Evolutionary conservation across 208 protist species (phyloP).

Genomic region (Acanthamoeba sp.): DNA sequence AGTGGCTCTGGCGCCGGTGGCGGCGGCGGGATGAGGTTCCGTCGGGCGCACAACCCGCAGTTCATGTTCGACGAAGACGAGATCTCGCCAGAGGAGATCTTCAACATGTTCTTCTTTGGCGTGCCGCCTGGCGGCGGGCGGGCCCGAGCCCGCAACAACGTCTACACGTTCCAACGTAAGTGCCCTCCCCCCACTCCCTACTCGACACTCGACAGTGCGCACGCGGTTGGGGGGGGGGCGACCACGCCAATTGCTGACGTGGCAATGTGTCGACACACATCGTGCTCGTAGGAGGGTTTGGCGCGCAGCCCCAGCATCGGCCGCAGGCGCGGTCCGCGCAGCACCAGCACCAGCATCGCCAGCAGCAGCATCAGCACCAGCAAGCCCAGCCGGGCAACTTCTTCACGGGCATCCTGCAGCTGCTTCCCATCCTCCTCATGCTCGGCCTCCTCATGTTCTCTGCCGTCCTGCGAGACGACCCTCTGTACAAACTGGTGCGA

Average conservation of each 20-base stretch:
- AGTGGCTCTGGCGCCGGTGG: too few species aligned
- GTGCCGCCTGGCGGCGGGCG: neutral
- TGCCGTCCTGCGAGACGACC: conserved; percentile 10
- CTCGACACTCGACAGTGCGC: neutral
- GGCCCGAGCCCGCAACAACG: neutral
- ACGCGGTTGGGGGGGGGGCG: too few species aligned
- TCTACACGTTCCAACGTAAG: conserved; percentile 20
- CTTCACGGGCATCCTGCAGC: conserved; percentile 6
- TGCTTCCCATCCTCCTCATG: conserved; percentile 31
- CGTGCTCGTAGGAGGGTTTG: neutral
- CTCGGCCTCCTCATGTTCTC: conserved; percentile 18
- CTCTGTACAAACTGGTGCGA: conserved; percentile 51
- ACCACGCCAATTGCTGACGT: neutral
- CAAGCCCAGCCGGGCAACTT: neutral
- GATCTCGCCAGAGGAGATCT: conserved; percentile 79
- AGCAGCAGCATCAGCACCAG: neutral
- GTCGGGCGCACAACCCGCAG: neutral
- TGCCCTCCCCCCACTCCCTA: neutral
- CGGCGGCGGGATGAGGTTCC: conserved; percentile 14
- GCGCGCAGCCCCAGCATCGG: neutral
- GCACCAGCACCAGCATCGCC: neutral
- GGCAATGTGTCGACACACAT: neutral
- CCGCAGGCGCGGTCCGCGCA: neutral
- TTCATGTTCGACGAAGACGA: conserved; percentile 72
- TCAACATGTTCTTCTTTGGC: conserved; percentile 79